Evolutionary conservation across 2,329 filamentous ascomycete genomes (phyloP), one percentile per base, ranked within the genome.

Genomic region (Penicillium aurantiogriseum): DNA sequence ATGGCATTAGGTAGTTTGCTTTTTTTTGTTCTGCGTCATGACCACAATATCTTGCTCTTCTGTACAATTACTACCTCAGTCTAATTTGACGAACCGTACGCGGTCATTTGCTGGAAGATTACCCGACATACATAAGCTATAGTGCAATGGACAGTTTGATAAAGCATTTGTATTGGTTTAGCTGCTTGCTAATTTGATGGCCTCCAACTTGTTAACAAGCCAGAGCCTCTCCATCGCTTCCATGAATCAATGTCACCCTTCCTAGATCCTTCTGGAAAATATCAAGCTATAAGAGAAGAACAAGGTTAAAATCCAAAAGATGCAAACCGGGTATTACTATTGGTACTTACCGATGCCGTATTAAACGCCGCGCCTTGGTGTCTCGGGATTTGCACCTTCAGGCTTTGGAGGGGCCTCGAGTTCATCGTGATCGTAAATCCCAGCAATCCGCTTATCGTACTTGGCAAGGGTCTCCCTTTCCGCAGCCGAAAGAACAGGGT

Each of bases 1-100:
- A 17, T 76, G 72, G 72, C 69, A 75, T 64, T 76, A 58, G 72
- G 31, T 36, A 23, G 42, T 47, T 54, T 54, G 25, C 15, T 47
- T 58, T 56, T 51, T 48, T 57, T 33, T 42, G 5, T 47, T 47
- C 54, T 35, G 54, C 54, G 27, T 55, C 21, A 45, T 52, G 54
- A 52, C 54, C 33, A 39, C 39, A 51, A 38, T 44, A 56, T 51
- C 40, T 52, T 46, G 11, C 40, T 47, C 25, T 53, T 46, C 27
- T 57, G 54, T 57, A 57, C 49, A 46, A 57, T 36, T 57, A 57
- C 40, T 45, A 50, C 35, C 33, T 36, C 25, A 46, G 47, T 56
- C 48, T 52, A 56, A 56, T 56, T 46, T 46, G 40, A 56, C 48
- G 21, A 46, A 45, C 47, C 33, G 21, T 49, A 39, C 36, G 35